A percentile compares a stretch with the other conserved stretches of the same genome.
phyloP scores from a whole-genome alignment of 352 stramenopile genomes.

The Phytopythium oedochilum region DNA sequence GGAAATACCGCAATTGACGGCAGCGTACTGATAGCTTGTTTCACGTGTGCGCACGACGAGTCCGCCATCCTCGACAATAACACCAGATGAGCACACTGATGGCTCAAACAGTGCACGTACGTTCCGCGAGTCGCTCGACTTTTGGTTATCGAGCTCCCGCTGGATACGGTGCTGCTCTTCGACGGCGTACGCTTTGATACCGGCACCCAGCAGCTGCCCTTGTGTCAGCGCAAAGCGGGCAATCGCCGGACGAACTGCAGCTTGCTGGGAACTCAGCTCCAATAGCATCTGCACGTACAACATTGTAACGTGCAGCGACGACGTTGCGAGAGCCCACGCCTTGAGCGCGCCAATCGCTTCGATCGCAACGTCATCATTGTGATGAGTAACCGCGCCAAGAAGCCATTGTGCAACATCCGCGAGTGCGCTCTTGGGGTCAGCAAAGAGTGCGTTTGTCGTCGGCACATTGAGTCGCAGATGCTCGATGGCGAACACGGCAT shows the following conservation, averaged over 20 bases:
- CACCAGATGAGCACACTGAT: constrained; percentile 69
- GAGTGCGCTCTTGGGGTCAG: constrained; percentile 51
- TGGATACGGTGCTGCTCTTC: constrained; percentile 33
- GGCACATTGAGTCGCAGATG: constrained; percentile 57
- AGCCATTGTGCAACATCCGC: constrained; percentile 65
- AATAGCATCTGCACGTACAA: constrained; percentile 72
- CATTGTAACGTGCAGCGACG: constrained; percentile 64
- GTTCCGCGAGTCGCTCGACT: constrained; percentile 54
- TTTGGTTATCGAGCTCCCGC: constrained; percentile 35
- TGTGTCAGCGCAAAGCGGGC: constrained; percentile 42
- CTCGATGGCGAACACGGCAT: constrained; percentile 63
- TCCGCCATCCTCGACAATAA: constrained; percentile 74
- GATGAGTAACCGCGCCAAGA: constrained; percentile 32
- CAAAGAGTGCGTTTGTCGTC: constrained; percentile 48
- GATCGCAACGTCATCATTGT: constrained; percentile 46
- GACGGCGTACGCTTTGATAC: constrained; percentile 39
- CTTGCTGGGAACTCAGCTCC: constrained; percentile 7
- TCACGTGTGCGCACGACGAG: constrained; percentile 74
- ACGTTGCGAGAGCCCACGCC: constrained; percentile 73
- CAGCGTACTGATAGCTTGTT: constrained; percentile 87
- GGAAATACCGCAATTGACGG: constrained; percentile 73
- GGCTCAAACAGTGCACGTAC: constrained; percentile 76
- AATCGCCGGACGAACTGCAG: constrained; percentile 12
- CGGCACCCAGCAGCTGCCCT: constrained; percentile 29
- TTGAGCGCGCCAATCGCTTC: constrained; percentile 63